Base-by-base conservation (phyloP, 768 basidiomycete species). In the Boletus patriciae region DNA sequence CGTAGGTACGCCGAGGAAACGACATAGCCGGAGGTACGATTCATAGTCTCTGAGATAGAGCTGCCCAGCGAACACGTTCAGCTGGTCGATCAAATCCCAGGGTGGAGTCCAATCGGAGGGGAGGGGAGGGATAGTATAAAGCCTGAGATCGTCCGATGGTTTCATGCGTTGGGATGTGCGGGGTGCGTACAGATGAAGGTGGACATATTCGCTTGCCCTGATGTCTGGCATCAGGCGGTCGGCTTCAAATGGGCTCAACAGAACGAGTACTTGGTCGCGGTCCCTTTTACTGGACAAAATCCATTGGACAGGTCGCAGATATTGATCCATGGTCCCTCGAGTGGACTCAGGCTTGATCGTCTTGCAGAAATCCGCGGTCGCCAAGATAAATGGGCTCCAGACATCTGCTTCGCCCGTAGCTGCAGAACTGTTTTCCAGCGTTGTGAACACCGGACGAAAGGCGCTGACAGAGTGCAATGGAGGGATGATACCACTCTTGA, bases 141-240 rank as follows among this genome's bases (percentile, higher is more conserved):
- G 54, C 2, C 7, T 36, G 7, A 70, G 64, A 27, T 71, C 57
- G 33, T 81, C 79, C 21, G 73, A 72, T 7, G 74, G 57, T 23
- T 64, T 62, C 71, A 74, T 75, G 2, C 62, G 62, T n/a, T 63
- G 48, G 3, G 66, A 70, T 40, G 74, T 73, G 4, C 75, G 64
- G 2, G 79, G 76, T 3, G 75, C 60, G 50, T 80, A 80, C 0
- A 74, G 29, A 58, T 79, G 78, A 9, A 80, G 69, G 49, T 72
- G 65, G 9, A 76, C 74, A 7, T 52, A 8, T 12, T 66, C 58
- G 60, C 70, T 72, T 13, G 29, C 25, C 16, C 70, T 73, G 52
- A 81, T 77, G 0, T 40, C 40, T 66, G 76, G 66, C 16, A 79
- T 66, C n/a, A 78, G 66, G 33, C 48, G 50, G 43, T 80, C 66